Base-by-base conservation (phyloP, 768 basidiomycete genomes). In the Suillus discolor region DNA sequence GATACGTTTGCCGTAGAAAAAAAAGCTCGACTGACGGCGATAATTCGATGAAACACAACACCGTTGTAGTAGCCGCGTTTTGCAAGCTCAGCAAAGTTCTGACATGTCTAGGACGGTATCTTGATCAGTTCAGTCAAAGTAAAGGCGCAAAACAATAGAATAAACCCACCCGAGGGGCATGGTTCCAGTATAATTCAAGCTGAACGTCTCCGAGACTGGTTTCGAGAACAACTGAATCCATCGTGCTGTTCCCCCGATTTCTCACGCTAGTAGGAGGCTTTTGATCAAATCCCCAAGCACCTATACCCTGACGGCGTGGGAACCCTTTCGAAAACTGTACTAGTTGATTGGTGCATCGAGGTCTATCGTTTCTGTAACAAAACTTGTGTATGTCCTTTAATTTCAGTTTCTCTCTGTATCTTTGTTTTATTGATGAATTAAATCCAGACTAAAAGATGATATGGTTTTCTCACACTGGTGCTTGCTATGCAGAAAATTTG, bases 71-170 rank as follows among this genome's bases (percentile, higher is more conserved):
- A 98, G 0, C 96, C 96, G 65, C 90, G 86, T 74, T 87, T 91
- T n/a, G 92, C 85, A 36, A 99, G 87, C 71, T 96, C 94, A 66
- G 88, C 85, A 78, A 99, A 98, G 83, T 99, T 99, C 77, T 92
- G 88, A 81, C 96, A 97, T 15, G 96, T 96, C 93, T 97, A 45
- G 65, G 12, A 41, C 68, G 65, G 66, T 64, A 57, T 69, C 66
- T 67, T 65, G 57, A 67, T 65, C 31, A 41, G 60, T 68, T 67
- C 61, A 68, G 71, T 51, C 57, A 65, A 47, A 54, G 57, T 61
- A 49, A 57, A 36, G 57, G 68, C 31, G 8, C 41, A 13, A 47
- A 5, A 65, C 11, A 44, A 41, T 57, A 6, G 13, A 8, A 28
- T 18, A 28, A 54, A 70, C 78, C 63, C 65, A 85, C 84, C 79